Evolutionary conservation across 1,139 yeast genomes (phyloP), one percentile per base, ranked within the genome.

Genomic region (Diutina scorzettiae): DNA sequence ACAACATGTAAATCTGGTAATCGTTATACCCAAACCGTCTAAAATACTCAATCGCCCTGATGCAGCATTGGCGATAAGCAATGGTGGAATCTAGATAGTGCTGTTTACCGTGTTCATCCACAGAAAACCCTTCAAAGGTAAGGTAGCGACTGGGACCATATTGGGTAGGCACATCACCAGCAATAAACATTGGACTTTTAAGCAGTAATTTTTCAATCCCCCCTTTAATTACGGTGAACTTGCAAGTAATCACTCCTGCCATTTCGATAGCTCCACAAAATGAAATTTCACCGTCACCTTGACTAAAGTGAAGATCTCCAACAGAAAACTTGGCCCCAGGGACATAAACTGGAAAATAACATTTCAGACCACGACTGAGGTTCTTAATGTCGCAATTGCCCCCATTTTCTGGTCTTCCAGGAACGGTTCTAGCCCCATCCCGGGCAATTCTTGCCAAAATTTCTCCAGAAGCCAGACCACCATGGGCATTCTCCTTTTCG

Each of bases 241-340:
- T 57, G 45, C 70, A 49, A 3, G 74, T 68, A 43, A 70, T 62
- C 29, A 60, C 57, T 3, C 76, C 75, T 7, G 72, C 62, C 75
- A 69, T 70, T 50, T 70, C 76, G 50, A 71, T 69, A 14, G 73
- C 76, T 16, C 76, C 76, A 50, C 76, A 71, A 49, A 70, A 70
- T 3, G 73, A 64, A 36, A 69, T 68, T 48, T 70, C 76, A 8
- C 76, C 76, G 47, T 69, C 75, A 16, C 75, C 76, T 51, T 69
- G 75, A 14, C 71, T 63, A 51, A 70, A 70, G 50, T 70, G 76
- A 36, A 70, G 54, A 48, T 70, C 76, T 2, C 76, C 76, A 32
- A 70, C 54, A 9, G 71, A 64, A 24, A 70, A 57, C 49, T 66
- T 66, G 30, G 71, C 76, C 3, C 76, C 76, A 14, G 55, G 53